Evolutionary conservation across 495 filamentous ascomycete genomes (phyloP), one percentile per base, ranked within the genome.

Genomic region (Thermothielavioides terrestris): DNA sequence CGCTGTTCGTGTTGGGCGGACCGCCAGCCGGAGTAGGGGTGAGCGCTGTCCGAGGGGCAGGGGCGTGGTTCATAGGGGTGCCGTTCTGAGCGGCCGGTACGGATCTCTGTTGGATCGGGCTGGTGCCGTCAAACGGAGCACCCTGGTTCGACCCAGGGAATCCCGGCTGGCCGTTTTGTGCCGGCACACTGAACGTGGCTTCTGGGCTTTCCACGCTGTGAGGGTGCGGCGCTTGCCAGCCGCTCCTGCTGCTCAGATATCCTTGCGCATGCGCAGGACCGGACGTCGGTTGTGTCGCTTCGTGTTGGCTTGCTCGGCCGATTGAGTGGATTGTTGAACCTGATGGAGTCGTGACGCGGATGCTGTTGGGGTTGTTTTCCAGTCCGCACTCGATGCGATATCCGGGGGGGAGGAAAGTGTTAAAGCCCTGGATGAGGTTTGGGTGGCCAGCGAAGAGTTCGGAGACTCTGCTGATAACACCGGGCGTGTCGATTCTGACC

Each of bases 331-430:
- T 72, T 0, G 75, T 80, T 4, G 77, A 69, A 7, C 92, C 94
- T 63, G 89, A 94, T 0, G 94, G 94, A 0, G 94, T 99, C 0
- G 94, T 99, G 36, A 99, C 94, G 31, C 94, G 81, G 57, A 99
- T 99, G 3, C 86, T 85, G 61, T 96, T 91, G 8, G 90, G 90
- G 57, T 96, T 89, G 48, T 91, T 88, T 34, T 85, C 82, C 5
- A 87, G 82, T 9, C 89, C 90, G 58, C 94, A 99, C 60, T 99
- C 94, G 50, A 99, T 99, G 26, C 90, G 81, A 63, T 97, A 99
- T 3, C 94, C 94, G 5, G 94, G 94, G 4, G 94, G 94, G 8
- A 99, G 74, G 60, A 99, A 99, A 0, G 94, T 99, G 58, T 99
- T 99, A 68, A 99, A 99, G 0, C 94, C 94, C 62, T 96, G 92